phyloP scores from a whole-genome alignment of 2,329 filamentous ascomycete species.

The Aschersonia sp. region DNA sequence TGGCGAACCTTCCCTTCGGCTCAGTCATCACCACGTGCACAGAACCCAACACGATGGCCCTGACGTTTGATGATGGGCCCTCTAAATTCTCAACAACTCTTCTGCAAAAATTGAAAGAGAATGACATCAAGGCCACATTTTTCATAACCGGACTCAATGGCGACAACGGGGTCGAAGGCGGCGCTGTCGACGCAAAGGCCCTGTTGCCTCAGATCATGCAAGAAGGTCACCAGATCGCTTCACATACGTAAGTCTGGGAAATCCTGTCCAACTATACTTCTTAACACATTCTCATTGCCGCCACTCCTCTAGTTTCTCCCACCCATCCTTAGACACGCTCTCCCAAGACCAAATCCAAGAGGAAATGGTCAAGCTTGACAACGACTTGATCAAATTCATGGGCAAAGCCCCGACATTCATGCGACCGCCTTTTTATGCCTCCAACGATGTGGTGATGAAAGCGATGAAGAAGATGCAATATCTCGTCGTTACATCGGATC shows the following conservation, averaged over 20 bases:
- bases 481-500: conserved; percentile 35
- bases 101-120: conserved; percentile 13
- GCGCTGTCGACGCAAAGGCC: conserved; percentile 4
- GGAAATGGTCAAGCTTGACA: conserved; percentile 19
- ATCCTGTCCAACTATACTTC: not conserved
- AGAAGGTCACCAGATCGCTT: conserved; percentile 40
- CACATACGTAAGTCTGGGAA: conserved; percentile 20
- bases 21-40: conserved; percentile 10
- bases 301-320: conserved; percentile 10
- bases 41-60: conserved; percentile 13
- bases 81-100: conserved; percentile 18
- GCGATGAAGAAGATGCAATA: conserved; percentile 22
- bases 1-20: conserved; percentile 1
- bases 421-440: conserved; percentile 23
- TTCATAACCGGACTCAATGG: conserved; percentile 10
- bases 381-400: conserved; percentile 15
- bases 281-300: conserved; percentile 1
- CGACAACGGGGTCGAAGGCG: not conserved
- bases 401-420: conserved; percentile 18
- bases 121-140: conserved; percentile 15
- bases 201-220: conserved; percentile 23
- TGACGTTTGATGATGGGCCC: conserved; percentile 26
- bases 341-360: conserved; percentile 8
- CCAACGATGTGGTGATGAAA: conserved; percentile 12
- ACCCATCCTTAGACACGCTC: conserved; percentile 18